Percentiles rank a stretch among this genome's conserved stretches.
These are phyloP conservation scores for Anaeramoeba flamelloides DNA, from an alignment of 78 protist species.

Conservation along the genomic window DNA sequence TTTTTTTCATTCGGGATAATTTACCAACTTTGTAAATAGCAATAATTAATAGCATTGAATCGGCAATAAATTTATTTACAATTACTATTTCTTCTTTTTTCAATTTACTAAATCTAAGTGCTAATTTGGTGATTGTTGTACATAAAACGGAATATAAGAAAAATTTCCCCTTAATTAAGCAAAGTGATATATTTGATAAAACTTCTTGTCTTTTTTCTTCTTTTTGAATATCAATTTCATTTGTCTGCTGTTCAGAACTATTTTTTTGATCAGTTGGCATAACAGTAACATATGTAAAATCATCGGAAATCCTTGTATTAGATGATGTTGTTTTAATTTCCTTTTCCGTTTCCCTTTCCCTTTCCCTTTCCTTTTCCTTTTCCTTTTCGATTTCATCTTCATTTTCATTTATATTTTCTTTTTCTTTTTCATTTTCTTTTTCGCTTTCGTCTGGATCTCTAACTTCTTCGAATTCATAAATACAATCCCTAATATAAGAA, in stretches of 20 bases:
- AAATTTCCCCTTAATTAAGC: too few species aligned
- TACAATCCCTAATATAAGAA: neutral
- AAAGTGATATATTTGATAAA: too few species aligned
- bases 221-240: too few species aligned
- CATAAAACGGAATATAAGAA: too few species aligned
- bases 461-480: neutral
- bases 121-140: too few species aligned
- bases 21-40: neutral
- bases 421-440: neutral
- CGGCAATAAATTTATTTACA: slow-evolving; percentile 1
- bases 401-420: neutral
- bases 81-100: too few species aligned
- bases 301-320: neutral
- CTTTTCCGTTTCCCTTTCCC: neutral
- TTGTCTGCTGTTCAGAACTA: too few species aligned
- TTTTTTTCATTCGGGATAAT: neutral
- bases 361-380: too few species aligned
- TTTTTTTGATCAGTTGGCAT: too few species aligned
- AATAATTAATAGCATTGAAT: neutral
- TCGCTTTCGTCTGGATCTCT: neutral
- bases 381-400: neutral
- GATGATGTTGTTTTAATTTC: neutral
- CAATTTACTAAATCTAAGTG: too few species aligned
- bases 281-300: neutral
- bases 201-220: too few species aligned